These are phyloP conservation scores for Acacia melanoxylon DNA, from an alignment of 306 rosid species.

Conservation along the genomic window DNA sequence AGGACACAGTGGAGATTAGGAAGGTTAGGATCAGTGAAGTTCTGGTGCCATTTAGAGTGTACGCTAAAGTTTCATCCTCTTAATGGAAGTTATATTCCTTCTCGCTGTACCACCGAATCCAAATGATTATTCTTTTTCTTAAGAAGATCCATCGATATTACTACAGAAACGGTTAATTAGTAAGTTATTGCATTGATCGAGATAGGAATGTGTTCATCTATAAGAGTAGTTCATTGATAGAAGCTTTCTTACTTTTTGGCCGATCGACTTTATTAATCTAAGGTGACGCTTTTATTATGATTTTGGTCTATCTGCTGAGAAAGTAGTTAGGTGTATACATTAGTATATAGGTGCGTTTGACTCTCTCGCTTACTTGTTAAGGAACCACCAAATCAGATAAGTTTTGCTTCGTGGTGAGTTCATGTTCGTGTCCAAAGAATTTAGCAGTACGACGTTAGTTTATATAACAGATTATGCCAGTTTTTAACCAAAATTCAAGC, in stretches of 20 bases:
- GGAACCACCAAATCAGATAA: neutral
- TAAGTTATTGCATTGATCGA: neutral
- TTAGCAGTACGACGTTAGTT: neutral
- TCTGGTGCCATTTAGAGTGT: conserved; percentile 59
- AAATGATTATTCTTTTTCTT: conserved; percentile 37
- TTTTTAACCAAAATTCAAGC: neutral
- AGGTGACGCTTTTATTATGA: neutral
- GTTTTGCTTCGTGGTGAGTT: neutral
- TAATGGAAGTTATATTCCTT: conserved; percentile 54
- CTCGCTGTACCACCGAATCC: conserved; percentile 61
- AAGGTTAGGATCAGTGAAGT: conserved; percentile 58
- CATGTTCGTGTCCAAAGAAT: neutral
- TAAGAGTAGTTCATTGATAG: neutral
- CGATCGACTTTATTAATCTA: neutral
- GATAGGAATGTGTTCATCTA: neutral
- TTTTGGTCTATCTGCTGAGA: neutral
- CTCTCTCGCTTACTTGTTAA: neutral
- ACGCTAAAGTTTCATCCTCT: conserved; percentile 56
- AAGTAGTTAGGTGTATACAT: too few species aligned
- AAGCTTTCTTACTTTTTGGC: neutral
- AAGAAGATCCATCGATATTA: neutral
- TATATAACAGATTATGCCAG: neutral
- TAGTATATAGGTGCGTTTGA: neutral
- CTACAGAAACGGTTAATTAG: neutral
- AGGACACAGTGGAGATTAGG: conserved; percentile 71